A percentile compares a stretch with the other conserved stretches of the same genome.
phyloP scores from a whole-genome alignment of 2,329 filamentous ascomycete species.

The Exophiala calicioides region DNA sequence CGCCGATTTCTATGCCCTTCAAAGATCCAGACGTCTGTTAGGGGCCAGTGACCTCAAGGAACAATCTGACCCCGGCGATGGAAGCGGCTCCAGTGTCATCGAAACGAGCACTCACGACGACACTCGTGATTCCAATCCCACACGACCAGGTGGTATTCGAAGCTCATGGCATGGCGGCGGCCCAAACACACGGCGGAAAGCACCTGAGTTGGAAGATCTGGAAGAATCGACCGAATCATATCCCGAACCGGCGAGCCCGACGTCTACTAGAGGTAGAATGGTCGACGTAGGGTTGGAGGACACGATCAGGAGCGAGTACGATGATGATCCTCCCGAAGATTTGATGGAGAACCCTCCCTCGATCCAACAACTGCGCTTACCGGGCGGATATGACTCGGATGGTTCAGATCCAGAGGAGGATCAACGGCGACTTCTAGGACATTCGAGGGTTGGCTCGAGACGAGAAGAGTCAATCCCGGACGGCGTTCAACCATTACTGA shows the following conservation, averaged over 20 bases:
- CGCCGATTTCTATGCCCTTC: constrained; percentile 89
- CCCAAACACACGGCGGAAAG: constrained; percentile 42
- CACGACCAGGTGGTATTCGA: constrained; percentile 53
- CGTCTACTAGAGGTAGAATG: constrained; percentile 54
- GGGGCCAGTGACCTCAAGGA: constrained; percentile 80
- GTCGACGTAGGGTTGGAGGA: constrained; percentile 84
- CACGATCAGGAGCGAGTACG: constrained; percentile 52
- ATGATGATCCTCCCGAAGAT: constrained; percentile 44
- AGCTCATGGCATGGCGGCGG: constrained; percentile 59
- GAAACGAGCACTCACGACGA: constrained; percentile 53
- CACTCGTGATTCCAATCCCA: constrained; percentile 41
- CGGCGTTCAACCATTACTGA: constrained; percentile 59
- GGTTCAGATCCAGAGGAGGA: constrained; percentile 54
- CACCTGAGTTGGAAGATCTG: constrained; percentile 38
- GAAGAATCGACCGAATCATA: constrained; percentile 39
- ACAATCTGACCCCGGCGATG: constrained; percentile 78
- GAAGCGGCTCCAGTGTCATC: constrained; percentile 59
- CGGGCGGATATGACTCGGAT: constrained; percentile 44
- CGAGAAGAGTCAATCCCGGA: constrained; percentile 56
- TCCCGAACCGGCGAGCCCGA: constrained; percentile 58
- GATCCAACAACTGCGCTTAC: constrained; percentile 58
- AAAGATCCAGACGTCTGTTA: constrained; percentile 85
- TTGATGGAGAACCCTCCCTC: constrained; percentile 56
- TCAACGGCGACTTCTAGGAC: constrained; percentile 35
- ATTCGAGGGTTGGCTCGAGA: constrained; percentile 51